A percentile compares a stretch with the other conserved stretches of the same genome.
phyloP scores from a whole-genome alignment of 768 basidiomycete genomes.

The Boletales sp. region DNA sequence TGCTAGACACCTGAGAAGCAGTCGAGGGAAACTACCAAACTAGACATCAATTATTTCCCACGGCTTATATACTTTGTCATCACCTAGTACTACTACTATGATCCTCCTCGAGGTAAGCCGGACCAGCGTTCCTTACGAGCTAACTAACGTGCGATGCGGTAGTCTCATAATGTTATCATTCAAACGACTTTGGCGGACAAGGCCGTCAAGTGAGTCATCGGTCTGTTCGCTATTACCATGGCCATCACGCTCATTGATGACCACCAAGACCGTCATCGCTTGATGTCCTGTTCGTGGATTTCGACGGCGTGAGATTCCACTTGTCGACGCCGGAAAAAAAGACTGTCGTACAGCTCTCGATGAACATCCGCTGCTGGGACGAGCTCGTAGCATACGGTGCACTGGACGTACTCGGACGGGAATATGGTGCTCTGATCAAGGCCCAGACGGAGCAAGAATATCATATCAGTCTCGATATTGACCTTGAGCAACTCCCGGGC shows the following conservation, averaged over 20 bases:
- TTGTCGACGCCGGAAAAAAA: conserved; percentile 86
- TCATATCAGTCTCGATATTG: conserved; percentile 81
- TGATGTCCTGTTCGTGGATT: conserved; percentile 97
- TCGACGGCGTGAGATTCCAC: conserved; percentile 94
- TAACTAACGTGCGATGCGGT: conserved; percentile 9
- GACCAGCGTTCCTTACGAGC: background rate
- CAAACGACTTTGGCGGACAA: conserved; percentile 87
- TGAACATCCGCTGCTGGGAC: conserved; percentile 97
- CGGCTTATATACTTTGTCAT: conserved; percentile 22
- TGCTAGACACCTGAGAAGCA: conserved; percentile 14
- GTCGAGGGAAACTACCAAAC: conserved; percentile 20
- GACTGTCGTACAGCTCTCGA: conserved; percentile 79
- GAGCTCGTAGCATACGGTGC: conserved; percentile 90
- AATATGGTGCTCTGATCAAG: conserved; percentile 74
- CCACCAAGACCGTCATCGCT: conserved; percentile 74
- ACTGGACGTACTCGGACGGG: conserved; percentile 67
- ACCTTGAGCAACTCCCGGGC: conserved; percentile 81
- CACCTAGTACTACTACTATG: conserved; percentile 40
- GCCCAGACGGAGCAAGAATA: conserved; percentile 80
- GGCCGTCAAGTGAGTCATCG: conserved; percentile 63
- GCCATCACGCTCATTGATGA: conserved; percentile 14
- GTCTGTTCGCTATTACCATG: background rate
- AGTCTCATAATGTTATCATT: conserved; percentile 93
- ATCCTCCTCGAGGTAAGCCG: conserved; percentile 75
- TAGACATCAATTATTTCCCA: conserved; percentile 23